A percentile compares a stretch with the other conserved stretches of the same genome.
phyloP scores from a whole-genome alignment of 768 basidiomycete species.

The Rhodotorula sphaerocarpa region DNA sequence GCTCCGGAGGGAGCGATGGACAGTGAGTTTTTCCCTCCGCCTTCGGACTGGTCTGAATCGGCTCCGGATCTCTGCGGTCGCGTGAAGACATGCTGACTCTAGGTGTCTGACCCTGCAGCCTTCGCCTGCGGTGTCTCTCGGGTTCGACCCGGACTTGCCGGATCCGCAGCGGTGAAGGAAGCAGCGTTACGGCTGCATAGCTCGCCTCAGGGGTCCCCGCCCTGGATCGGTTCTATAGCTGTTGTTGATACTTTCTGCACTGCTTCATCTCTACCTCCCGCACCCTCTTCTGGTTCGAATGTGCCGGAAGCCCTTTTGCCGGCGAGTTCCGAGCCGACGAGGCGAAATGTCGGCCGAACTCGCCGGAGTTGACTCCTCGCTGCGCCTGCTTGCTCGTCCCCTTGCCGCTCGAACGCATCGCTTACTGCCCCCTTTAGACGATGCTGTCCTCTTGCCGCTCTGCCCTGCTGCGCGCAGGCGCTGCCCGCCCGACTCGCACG shows the following conservation, averaged over 20 bases:
- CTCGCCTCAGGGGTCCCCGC: neutral
- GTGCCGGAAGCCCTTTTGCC: too few relatives aligned
- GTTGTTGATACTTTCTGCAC: too few relatives aligned
- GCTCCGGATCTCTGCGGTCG: neutral
- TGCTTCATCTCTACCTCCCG: too few relatives aligned
- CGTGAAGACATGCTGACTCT: neutral
- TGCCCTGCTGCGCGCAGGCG: neutral
- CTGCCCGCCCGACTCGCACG: neutral
- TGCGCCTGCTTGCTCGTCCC: too few relatives aligned
- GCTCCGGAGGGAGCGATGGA: conserved; percentile 33
- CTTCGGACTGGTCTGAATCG: neutral
- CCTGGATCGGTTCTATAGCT: too few relatives aligned
- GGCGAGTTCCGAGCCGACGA: too few relatives aligned
- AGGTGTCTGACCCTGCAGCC: neutral
- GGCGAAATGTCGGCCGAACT: neutral
- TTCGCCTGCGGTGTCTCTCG: conserved; percentile 2
- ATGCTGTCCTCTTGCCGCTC: too few relatives aligned
- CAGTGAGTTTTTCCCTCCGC: conserved; percentile 9
- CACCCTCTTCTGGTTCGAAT: too few relatives aligned
- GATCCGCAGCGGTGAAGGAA: neutral
- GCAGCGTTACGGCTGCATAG: too few relatives aligned
- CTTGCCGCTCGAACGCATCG: too few relatives aligned
- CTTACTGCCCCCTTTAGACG: too few relatives aligned
- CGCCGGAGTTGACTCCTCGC: neutral
- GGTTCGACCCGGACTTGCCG: conserved; percentile 22